phyloP scores from a whole-genome alignment of 1,139 yeast species.

The Yamadazyma blattariae region DNA sequence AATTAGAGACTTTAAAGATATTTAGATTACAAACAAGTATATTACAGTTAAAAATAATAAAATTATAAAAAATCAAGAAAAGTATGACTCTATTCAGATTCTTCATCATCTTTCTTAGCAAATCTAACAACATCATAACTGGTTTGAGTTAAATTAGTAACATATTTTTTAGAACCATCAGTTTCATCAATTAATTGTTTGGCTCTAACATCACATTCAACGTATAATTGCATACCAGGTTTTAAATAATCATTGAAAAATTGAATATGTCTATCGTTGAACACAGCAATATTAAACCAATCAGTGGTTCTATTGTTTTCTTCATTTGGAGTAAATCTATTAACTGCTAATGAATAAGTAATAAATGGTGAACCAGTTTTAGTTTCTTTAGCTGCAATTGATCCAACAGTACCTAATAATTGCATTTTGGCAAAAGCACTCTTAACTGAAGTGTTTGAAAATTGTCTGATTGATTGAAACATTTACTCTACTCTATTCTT shows the following conservation, averaged over 20 bases:
- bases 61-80: too few species aligned
- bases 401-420: conserved; percentile 43
- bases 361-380: conserved; percentile 37
- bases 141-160: conserved; percentile 34
- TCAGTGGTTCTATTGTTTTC: conserved; percentile 32
- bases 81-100: conserved; percentile 1
- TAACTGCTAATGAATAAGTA: conserved; percentile 44
- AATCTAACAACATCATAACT: conserved; percentile 38
- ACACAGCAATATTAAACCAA: conserved; percentile 43
- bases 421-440: conserved; percentile 41
- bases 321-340: conserved; percentile 32
- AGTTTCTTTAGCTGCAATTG: conserved; percentile 35
- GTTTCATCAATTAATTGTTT: conserved; percentile 33
- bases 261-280: conserved; percentile 36
- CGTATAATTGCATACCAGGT: conserved; percentile 42
- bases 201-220: conserved; percentile 41
- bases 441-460: conserved; percentile 31
- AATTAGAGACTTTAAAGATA: too few species aligned
- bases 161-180: conserved; percentile 25
- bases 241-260: conserved; percentile 39
- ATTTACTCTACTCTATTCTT: neutral
- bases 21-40: too few species aligned
- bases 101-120: conserved; percentile 27
- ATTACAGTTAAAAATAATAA: too few species aligned
- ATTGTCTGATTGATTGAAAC: conserved; percentile 22